A percentile compares a stretch with the other conserved stretches of the same genome.
Conservation (phyloP, 768 basidiomycete species). For the Hygrocybe punicea region DNA sequence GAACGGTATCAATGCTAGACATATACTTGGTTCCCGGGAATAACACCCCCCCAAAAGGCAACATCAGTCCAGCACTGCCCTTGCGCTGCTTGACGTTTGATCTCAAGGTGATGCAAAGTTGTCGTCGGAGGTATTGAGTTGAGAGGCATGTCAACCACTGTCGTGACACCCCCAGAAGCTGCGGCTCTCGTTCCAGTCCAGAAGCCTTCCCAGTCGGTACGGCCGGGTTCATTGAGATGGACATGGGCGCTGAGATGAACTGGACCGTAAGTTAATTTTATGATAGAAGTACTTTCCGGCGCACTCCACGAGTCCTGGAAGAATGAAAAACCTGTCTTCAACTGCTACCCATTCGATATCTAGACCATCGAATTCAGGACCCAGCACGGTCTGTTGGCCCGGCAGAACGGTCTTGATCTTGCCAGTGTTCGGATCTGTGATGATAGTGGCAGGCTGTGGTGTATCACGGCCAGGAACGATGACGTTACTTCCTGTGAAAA, state of each 20-base stretch:
- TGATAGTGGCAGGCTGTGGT: conserved; percentile 63
- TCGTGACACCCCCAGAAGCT: conserved; percentile 90
- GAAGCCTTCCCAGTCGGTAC: conserved; percentile 94
- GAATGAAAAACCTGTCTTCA: conserved; percentile 49
- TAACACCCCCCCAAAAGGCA: conserved; percentile 93
- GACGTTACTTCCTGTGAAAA: conserved; percentile 55
- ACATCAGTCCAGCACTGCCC: conserved; percentile 79
- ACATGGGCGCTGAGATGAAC: conserved; percentile 67
- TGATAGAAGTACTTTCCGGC: conserved; percentile 24
- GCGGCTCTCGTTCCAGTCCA: conserved; percentile 89
- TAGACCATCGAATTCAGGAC: conserved; percentile 24
- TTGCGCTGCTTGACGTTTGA: conserved; percentile 67
- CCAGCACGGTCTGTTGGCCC: conserved; percentile 26
- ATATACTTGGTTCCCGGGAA: conserved; percentile 81
- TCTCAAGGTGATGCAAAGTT: conserved; percentile 67
- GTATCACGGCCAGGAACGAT: conserved; percentile 49
- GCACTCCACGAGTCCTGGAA: conserved; percentile 83
- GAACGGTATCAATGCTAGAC: not conserved
- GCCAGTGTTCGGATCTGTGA: conserved; percentile 54
- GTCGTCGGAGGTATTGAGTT: conserved; percentile 97
- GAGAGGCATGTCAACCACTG: conserved; percentile 95
- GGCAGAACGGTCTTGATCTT: conserved; percentile 53
- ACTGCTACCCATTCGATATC: conserved; percentile 50
- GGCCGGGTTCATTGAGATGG: conserved; percentile 90
- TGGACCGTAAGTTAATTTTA: conserved; percentile 8